These are phyloP conservation scores for Forsythia viridissima DNA, from an alignment of 257 asterid species.

Conservation along the genomic window DNA sequence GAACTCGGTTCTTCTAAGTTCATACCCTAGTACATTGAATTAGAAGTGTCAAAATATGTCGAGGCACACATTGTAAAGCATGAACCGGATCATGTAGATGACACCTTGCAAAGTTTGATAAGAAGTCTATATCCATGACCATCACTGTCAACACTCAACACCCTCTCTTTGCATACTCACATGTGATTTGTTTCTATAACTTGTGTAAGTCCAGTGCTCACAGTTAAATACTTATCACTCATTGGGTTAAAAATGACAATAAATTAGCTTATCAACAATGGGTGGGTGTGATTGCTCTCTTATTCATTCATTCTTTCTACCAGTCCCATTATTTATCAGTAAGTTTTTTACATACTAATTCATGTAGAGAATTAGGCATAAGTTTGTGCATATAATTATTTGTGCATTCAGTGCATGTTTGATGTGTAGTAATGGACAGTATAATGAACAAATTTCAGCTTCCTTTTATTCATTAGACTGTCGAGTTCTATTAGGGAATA, in stretches of 20 bases:
- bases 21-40: too few relatives aligned
- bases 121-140: too few relatives aligned
- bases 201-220: background rate
- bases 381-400: background rate
- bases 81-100: too few relatives aligned
- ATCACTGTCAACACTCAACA: background rate
- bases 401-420: background rate
- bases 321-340: background rate
- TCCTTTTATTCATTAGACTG: background rate
- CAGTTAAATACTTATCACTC: background rate
- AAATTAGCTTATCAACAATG: background rate
- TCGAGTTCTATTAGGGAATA: background rate
- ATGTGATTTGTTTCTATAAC: too few relatives aligned
- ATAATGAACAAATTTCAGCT: too few relatives aligned
- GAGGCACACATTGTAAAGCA: too few relatives aligned
- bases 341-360: background rate
- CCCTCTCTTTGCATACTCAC: too few relatives aligned
- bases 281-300: background rate
- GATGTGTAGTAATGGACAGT: background rate
- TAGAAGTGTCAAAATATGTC: too few relatives aligned
- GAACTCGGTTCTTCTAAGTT: too few relatives aligned
- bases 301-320: background rate
- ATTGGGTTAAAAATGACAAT: too few relatives aligned
- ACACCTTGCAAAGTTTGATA: too few relatives aligned
- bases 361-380: background rate